Conservation (phyloP, 1,139 yeast genomes). For the Geotrichum klebahnii region DNA sequence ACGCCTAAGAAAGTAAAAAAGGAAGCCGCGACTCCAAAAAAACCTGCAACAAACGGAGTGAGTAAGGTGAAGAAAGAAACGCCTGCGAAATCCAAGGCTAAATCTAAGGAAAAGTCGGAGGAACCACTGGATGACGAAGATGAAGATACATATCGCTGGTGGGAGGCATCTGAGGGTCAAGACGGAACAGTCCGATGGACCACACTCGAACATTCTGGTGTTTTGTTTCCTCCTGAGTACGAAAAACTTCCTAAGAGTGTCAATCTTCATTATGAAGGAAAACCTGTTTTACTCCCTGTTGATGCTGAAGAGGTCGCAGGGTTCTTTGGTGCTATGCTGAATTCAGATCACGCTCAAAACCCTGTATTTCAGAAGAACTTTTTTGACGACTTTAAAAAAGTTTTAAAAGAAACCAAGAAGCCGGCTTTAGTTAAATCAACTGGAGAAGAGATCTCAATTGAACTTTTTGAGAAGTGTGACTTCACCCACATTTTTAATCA, state of each 20-base stretch:
- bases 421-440: conserved; percentile 41
- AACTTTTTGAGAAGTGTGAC: conserved; percentile 66
- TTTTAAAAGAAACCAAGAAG: conserved; percentile 67
- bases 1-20: conserved; percentile 3
- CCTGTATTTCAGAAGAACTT: conserved; percentile 84
- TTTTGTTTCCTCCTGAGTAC: conserved; percentile 87
- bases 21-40: conserved; percentile 18
- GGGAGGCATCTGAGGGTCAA: conserved; percentile 67
- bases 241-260: conserved; percentile 81
- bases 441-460: conserved; percentile 45
- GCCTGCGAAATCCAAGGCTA: conserved; percentile 18
- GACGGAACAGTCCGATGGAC: conserved; percentile 85
- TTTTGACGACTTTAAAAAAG: conserved; percentile 69
- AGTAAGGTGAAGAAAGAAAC: conserved; percentile 4
- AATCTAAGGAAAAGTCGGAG: conserved; percentile 27
- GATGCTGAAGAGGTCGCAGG: conserved; percentile 97
- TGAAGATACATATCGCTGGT: conserved; percentile 70
- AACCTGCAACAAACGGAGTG: conserved; percentile 12
- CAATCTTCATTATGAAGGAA: conserved; percentile 69
- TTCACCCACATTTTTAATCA: conserved; percentile 69
- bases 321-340: conserved; percentile 82
- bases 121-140: conserved; percentile 49
- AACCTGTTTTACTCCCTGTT: conserved; percentile 65
- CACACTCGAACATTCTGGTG: conserved; percentile 82
- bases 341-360: conserved; percentile 83